phyloP scores from a whole-genome alignment of 2,329 filamentous ascomycete species.

The Cyphellophora attinorum region DNA sequence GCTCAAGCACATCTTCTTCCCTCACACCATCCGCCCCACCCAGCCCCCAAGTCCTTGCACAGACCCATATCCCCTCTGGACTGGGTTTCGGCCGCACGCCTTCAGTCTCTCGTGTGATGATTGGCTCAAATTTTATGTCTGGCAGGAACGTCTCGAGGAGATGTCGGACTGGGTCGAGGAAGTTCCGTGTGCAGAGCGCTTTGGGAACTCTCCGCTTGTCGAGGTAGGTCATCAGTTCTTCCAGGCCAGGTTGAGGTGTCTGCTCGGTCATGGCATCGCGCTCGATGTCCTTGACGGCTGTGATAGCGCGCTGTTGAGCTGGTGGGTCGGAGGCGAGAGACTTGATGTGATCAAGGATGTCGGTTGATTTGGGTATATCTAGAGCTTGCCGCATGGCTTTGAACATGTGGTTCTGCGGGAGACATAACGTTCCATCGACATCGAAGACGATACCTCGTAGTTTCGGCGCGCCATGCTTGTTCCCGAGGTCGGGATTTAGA shows the following conservation, averaged over 20 bases:
- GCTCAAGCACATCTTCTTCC: constrained; percentile 17
- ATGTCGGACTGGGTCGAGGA: constrained; percentile 49
- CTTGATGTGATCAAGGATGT: constrained; percentile 87
- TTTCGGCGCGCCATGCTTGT: constrained; percentile 22
- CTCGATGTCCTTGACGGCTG: constrained; percentile 70
- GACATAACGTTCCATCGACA: constrained; percentile 85
- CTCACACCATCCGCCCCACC: constrained; percentile 1
- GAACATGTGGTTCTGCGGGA: constrained; percentile 96
- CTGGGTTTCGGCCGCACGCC: constrained; percentile 17
- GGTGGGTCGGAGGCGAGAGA: constrained; percentile 49
- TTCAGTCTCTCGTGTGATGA: constrained; percentile 18
- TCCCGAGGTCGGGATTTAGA: constrained; percentile 6
- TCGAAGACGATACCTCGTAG: constrained; percentile 68
- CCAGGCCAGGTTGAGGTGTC: constrained; percentile 70
- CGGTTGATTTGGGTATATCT: constrained; percentile 58
- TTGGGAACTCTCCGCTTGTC: constrained; percentile 54
- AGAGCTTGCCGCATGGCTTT: constrained; percentile 69
- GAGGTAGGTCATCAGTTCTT: constrained; percentile 71
- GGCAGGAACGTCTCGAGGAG: constrained; percentile 19
- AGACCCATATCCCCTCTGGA: constrained; percentile 17
- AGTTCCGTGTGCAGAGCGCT: constrained; percentile 90
- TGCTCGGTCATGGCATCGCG: constrained; percentile 70
- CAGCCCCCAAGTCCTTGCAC: constrained; percentile 15
- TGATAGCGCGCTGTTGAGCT: constrained; percentile 44
- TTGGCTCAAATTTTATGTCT: constrained; percentile 13